Evolutionary conservation across 2,329 filamentous ascomycete genomes (phyloP).

Genomic region (Fusarium compactum): DNA sequence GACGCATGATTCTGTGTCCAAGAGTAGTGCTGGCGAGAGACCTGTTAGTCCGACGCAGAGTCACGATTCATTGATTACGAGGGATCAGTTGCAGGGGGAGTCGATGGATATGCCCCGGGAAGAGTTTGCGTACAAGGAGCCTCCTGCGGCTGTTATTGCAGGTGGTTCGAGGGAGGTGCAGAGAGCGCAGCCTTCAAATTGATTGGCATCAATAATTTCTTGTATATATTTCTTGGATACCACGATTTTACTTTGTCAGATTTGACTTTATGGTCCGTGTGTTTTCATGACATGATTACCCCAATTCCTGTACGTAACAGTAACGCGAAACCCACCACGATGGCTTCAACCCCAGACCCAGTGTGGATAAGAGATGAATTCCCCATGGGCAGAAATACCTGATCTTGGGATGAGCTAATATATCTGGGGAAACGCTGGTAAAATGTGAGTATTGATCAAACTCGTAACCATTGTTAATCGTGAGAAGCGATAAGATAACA

Average conservation of each 20-base stretch:
- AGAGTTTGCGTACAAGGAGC: constrained; percentile 19
- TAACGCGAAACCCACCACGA: constrained; percentile 11
- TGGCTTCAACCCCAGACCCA: constrained; percentile 32
- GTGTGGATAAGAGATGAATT: constrained; percentile 4
- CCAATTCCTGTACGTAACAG: constrained; percentile 39
- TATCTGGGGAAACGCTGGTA: rapidly evolving
- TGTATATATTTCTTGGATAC: constrained; percentile 3
- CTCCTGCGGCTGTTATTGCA: constrained; percentile 33
- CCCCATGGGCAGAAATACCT: constrained; percentile 12
- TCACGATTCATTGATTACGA: constrained; percentile 46
- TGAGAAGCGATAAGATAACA: not conserved
- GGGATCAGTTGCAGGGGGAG: constrained; percentile 32
- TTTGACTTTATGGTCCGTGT: not conserved
- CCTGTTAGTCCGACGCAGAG: constrained; percentile 46
- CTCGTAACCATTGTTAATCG: too few relatives aligned
- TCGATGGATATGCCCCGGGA: constrained; percentile 30
- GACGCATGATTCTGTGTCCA: constrained; percentile 39
- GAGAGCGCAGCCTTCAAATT: constrained; percentile 22
- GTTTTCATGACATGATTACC: not conserved
- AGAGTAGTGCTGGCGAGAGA: constrained; percentile 31
- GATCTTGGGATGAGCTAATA: not conserved
- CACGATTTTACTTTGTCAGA: constrained; percentile 14
- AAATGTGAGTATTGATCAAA: not conserved
- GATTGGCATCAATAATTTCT: not conserved
- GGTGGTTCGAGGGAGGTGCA: constrained; percentile 35